phyloP scores from a whole-genome alignment of 257 asterid species.

The Przewalskia tangutica region DNA sequence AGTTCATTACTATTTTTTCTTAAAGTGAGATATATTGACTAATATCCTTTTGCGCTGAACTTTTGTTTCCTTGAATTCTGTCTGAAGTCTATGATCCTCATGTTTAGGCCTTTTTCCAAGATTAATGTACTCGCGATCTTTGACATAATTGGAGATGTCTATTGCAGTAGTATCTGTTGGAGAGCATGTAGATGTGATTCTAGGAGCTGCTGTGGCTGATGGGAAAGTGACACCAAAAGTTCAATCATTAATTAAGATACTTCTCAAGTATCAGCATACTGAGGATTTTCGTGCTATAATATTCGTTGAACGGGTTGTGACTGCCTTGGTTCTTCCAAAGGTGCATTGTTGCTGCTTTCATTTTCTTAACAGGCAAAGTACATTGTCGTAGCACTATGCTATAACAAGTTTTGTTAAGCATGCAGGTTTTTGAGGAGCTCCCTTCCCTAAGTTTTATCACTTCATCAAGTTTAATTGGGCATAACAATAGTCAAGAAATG shows the following conservation, averaged over 20 bases:
- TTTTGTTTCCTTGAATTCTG: not conserved
- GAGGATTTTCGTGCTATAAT: constrained; percentile 95
- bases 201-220: constrained; percentile 99
- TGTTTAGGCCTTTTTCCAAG: not conserved
- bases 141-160: constrained; percentile 9
- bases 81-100: not conserved
- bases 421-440: constrained; percentile 86
- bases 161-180: constrained; percentile 89
- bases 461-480: constrained; percentile 95
- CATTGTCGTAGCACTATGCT: constrained; percentile 12
- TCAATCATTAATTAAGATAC: constrained; percentile 86
- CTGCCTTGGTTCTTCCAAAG: constrained; percentile 99
- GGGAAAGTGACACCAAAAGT: constrained; percentile 99
- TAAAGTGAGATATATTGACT: not conserved
- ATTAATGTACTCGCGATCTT: not conserved
- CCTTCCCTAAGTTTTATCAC: constrained; percentile 81
- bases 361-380: not conserved
- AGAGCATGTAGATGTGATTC: constrained; percentile 88
- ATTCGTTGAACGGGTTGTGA: constrained; percentile 93
- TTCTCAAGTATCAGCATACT: constrained; percentile 79
- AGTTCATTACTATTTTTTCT: not conserved
- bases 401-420: constrained; percentile 9
- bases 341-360: constrained; percentile 19
- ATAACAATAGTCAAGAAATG: constrained; percentile 96
- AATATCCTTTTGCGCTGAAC: not conserved